Evolutionary conservation across 208 protist species (phyloP).

Genomic region (Endotrypanum monterogeii): DNA sequence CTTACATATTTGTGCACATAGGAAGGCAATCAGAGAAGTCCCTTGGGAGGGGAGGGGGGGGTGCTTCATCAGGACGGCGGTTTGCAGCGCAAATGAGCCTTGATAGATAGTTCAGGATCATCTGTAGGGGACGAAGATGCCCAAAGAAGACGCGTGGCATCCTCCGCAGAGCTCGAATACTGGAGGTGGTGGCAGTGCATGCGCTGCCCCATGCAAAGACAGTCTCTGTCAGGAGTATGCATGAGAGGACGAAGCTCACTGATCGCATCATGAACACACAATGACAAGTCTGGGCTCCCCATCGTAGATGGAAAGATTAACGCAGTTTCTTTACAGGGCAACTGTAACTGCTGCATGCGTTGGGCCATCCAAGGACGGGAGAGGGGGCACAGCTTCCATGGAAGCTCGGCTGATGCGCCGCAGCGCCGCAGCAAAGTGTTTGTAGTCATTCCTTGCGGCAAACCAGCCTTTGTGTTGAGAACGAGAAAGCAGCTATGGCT

Average conservation of each 20-base stretch:
- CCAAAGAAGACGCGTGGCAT: conserved; percentile 4
- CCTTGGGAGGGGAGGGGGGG: no score
- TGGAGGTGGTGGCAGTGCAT: background rate
- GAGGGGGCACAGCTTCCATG: conserved; percentile 42
- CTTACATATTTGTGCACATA: background rate
- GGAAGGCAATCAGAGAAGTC: background rate
- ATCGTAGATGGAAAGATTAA: background rate
- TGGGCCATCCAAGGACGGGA: conserved; percentile 60
- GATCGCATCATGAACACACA: background rate
- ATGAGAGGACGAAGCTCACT: background rate
- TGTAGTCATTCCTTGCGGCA: conserved; percentile 56
- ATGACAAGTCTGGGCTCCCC: background rate
- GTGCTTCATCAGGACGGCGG: background rate
- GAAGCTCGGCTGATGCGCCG: background rate
- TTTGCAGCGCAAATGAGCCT: background rate
- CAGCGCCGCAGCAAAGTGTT: conserved; percentile 14
- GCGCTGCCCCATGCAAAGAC: conserved; percentile 6
- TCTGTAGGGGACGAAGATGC: background rate
- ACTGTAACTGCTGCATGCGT: conserved; percentile 18
- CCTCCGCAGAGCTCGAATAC: background rate
- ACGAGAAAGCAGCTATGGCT: conserved; percentile 21
- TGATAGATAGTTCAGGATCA: background rate
- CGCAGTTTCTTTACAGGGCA: background rate
- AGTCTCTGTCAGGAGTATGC: background rate
- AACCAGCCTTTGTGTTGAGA: conserved; percentile 73